Evolutionary conservation across 2,329 filamentous ascomycete genomes (phyloP).

Genomic region (Xylaria hypoxylon): DNA sequence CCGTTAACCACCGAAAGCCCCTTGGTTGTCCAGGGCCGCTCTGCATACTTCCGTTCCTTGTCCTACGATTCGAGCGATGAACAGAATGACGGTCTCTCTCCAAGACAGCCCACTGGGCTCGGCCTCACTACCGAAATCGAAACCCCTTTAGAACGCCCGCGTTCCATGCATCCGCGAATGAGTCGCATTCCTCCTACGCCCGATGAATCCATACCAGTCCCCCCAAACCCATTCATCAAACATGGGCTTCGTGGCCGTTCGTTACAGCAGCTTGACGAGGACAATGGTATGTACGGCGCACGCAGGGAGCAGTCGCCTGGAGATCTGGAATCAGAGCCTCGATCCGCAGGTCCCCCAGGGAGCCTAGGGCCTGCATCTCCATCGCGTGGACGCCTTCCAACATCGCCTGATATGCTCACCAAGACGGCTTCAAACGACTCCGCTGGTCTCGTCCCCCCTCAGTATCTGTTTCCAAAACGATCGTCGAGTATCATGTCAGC

Average conservation of each 20-base stretch:
- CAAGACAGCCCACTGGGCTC: conserved; percentile 56
- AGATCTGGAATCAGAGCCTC: conserved; percentile 56
- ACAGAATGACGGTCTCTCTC: conserved; percentile 52
- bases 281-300: conserved; percentile 62
- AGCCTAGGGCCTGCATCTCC: conserved; percentile 54
- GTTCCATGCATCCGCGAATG: conserved; percentile 80
- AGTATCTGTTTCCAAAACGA: conserved; percentile 62
- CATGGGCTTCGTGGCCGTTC: conserved; percentile 57
- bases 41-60: conserved; percentile 83
- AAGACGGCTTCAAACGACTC: conserved; percentile 63
- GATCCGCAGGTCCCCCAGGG: conserved; percentile 50
- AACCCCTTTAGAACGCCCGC: conserved; percentile 67
- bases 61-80: conserved; percentile 72
- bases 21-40: conserved; percentile 77
- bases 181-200: conserved; percentile 69
- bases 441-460: conserved; percentile 63
- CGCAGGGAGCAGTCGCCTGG: conserved; percentile 70
- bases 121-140: conserved; percentile 68
- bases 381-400: conserved; percentile 49
- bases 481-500: conserved; percentile 72
- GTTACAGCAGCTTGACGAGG: conserved; percentile 55
- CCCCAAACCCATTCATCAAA: conserved; percentile 55
- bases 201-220: conserved; percentile 60
- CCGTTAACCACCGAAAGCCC: conserved; percentile 86
- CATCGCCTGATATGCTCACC: conserved; percentile 59